Percentiles rank a stretch among this genome's conserved stretches.
These are phyloP conservation scores for Aspergillus ostianus DNA, from an alignment of 495 filamentous ascomycete species.

Conservation along the genomic window DNA sequence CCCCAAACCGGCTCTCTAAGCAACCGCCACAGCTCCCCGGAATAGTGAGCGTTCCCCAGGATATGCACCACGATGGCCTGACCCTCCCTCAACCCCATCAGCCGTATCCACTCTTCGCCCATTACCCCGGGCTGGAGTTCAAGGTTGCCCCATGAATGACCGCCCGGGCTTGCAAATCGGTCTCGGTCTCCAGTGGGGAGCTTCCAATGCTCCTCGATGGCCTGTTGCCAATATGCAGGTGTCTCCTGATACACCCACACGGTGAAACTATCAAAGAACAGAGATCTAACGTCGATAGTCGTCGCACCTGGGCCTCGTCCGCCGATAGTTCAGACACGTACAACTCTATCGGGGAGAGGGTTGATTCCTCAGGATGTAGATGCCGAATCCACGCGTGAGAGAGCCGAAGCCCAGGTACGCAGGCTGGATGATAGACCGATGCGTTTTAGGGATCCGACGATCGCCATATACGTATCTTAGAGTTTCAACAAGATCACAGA, in stretches of 20 bases:
- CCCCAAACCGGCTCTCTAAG: conserved; percentile 15
- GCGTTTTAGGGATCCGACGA: conserved; percentile 25
- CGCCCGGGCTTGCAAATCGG: conserved; percentile 14
- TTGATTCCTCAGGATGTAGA: background rate
- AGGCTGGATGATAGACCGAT: conserved; percentile 23
- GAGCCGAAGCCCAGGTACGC: conserved; percentile 28
- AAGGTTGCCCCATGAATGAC: conserved; percentile 17
- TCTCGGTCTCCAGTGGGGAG: background rate
- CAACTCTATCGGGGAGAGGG: conserved; percentile 26
- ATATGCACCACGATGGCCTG: conserved; percentile 36
- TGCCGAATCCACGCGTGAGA: conserved; percentile 33
- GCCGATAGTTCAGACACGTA: conserved; percentile 27
- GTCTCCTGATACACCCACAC: conserved; percentile 19
- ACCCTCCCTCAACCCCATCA: conserved; percentile 20
- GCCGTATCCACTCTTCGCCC: conserved; percentile 16
- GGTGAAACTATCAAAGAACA: conserved; percentile 30
- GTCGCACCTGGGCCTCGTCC: conserved; percentile 17
- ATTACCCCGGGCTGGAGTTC: conserved; percentile 16
- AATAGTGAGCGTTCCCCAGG: conserved; percentile 14
- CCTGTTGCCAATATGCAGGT: conserved; percentile 10
- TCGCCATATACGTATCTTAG: conserved; percentile 37
- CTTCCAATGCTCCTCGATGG: background rate
- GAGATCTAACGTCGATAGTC: conserved; percentile 33
- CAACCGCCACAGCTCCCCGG: conserved; percentile 6
- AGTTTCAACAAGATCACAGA: no score